A percentile compares a stretch with the other conserved stretches of the same genome.
Conservation (phyloP, 495 filamentous ascomycete species). For the Trichoderma erinaceum region DNA sequence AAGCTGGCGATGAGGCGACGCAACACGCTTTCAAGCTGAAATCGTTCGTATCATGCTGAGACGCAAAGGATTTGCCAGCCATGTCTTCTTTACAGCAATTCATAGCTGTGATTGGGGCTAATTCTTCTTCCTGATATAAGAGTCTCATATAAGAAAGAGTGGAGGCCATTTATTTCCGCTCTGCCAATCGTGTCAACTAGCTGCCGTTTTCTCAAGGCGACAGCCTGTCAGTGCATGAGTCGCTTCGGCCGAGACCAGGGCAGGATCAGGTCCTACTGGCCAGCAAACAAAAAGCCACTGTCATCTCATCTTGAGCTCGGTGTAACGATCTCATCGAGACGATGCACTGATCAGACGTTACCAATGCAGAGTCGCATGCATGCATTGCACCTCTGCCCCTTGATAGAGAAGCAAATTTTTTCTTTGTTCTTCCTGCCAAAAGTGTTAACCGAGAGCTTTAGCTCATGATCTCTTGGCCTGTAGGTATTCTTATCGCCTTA, state of each 20-base stretch:
- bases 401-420: neutral
- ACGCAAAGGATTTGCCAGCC: neutral
- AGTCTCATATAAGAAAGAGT: neutral
- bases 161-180: conserved; percentile 1
- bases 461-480: neutral
- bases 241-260: neutral
- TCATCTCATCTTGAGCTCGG: neutral
- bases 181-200: conserved; percentile 1
- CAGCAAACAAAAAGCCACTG: neutral
- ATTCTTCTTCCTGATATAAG: neutral
- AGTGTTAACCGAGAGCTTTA: neutral
- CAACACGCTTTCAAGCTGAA: neutral
- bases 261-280: neutral
- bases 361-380: neutral
- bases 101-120: neutral
- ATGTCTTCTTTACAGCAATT: neutral
- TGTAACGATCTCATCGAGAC: neutral
- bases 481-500: no score
- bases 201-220: neutral
- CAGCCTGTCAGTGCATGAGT: neutral
- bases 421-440: neutral
- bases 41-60: neutral
- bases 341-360: neutral
- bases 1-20: neutral
- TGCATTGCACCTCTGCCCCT: neutral